These are phyloP conservation scores for Fusarium staphyleae DNA, from an alignment of 2,329 filamentous ascomycete genomes.

Conservation along the genomic window DNA sequence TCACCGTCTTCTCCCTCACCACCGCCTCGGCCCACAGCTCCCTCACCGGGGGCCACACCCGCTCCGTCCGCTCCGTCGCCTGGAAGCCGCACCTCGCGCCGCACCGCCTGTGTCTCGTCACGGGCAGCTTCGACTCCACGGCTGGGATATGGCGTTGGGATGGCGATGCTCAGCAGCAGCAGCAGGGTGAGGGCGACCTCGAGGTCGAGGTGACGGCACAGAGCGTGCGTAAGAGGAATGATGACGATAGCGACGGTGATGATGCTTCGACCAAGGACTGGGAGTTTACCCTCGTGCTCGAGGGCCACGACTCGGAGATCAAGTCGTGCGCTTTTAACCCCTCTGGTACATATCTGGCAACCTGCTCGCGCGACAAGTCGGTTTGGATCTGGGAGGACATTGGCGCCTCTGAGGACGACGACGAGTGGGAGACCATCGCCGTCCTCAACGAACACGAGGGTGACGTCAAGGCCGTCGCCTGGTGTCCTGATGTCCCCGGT, in stretches of 20 bases:
- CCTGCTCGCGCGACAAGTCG: constrained; percentile 89
- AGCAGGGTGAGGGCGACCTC: constrained; percentile 43
- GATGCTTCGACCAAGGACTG: constrained; percentile 79
- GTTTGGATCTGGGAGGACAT: constrained; percentile 99
- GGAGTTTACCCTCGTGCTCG: constrained; percentile 89
- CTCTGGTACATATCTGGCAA: constrained; percentile 80
- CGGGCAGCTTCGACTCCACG: constrained; percentile 91
- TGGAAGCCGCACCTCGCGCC: constrained; percentile 80
- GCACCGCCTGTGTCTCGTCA: constrained; percentile 79
- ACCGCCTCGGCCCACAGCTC: constrained; percentile 80
- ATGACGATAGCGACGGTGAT: constrained; percentile 43
- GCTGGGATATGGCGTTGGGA: constrained; percentile 83
- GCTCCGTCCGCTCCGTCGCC: constrained; percentile 82
- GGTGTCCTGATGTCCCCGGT: constrained; percentile 76
- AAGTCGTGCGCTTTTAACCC: constrained; percentile 79
- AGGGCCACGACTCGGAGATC: constrained; percentile 95
- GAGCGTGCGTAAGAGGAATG: constrained; percentile 28
- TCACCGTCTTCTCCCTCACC: constrained; percentile 87
- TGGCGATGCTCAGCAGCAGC: constrained; percentile 49
- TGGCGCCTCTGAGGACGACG: constrained; percentile 73
- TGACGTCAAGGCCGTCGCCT: constrained; percentile 92
- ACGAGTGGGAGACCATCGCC: constrained; percentile 96
- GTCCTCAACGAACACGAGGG: constrained; percentile 94
- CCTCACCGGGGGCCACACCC: constrained; percentile 87
- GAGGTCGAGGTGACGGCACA: constrained; percentile 54